Conservation (phyloP, 1,284 basidiomycete genomes). For the Ustilago cynodontis region DNA sequence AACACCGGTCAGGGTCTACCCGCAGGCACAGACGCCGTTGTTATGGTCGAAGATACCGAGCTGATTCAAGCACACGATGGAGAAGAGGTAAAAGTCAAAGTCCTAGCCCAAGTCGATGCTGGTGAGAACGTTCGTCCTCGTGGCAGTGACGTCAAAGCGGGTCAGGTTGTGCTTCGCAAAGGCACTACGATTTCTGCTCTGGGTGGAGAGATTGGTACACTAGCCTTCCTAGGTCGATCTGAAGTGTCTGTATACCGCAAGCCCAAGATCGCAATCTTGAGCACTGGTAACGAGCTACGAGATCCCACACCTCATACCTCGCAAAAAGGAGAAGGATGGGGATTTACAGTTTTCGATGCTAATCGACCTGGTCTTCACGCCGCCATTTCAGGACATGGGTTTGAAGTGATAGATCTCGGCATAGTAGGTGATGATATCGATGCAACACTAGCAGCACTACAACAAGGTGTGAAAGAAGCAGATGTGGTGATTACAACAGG, state of each 20-base stretch:
- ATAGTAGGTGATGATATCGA: constrained; percentile 80
- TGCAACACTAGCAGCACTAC: constrained; percentile 76
- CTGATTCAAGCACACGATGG: constrained; percentile 74
- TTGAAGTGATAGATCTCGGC: constrained; percentile 82
- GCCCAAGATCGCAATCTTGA: constrained; percentile 82
- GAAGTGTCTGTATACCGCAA: constrained; percentile 79
- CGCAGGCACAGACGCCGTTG: constrained; percentile 79
- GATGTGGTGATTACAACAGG: constrained; percentile 86
- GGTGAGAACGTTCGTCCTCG: constrained; percentile 81
- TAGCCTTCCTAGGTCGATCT: constrained; percentile 80
- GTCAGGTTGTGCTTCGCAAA: constrained; percentile 77
- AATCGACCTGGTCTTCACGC: constrained; percentile 83
- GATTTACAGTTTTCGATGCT: constrained; percentile 74
- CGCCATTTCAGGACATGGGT: constrained; percentile 79
- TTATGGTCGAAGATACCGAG: constrained; percentile 92
- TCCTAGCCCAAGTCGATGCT: constrained; percentile 76
- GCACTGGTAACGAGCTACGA: constrained; percentile 85
- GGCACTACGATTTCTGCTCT: constrained; percentile 77
- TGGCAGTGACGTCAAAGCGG: constrained; percentile 80
- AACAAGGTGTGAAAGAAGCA: constrained; percentile 75
- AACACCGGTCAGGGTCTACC: constrained; percentile 76
- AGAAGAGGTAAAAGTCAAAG: constrained; percentile 80
- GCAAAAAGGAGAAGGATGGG: constrained; percentile 34
- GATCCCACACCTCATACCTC: constrained; percentile 74
- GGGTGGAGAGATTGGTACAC: constrained; percentile 87